phyloP scores from a whole-genome alignment of 371 early-diverging fungal genomes.

The Entomophthora muscae region DNA sequence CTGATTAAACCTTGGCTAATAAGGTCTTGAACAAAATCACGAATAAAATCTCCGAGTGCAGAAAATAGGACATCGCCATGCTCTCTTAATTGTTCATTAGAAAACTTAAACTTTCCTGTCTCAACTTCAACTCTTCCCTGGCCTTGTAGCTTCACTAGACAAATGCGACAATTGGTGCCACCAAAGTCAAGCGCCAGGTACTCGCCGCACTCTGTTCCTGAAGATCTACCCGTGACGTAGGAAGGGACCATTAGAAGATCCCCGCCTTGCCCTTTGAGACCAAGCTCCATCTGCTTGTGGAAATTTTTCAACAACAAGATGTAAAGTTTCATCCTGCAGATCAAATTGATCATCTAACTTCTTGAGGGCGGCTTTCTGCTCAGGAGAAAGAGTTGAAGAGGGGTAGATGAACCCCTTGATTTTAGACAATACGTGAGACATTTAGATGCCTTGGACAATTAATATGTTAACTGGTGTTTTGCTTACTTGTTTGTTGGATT shows the following conservation, averaged over 20 bases:
- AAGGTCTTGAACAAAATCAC: conserved; percentile 45
- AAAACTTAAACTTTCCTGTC: conserved; percentile 61
- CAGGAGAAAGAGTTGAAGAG: not conserved
- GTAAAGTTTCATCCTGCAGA: not conserved
- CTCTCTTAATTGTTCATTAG: conserved; percentile 52
- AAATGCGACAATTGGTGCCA: conserved; percentile 87
- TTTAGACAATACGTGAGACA: not conserved
- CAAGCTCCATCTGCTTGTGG: conserved; percentile 7
- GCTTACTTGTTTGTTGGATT: too few relatives aligned
- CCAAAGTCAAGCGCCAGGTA: conserved; percentile 88
- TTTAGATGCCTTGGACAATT: not conserved
- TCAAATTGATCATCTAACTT: not conserved
- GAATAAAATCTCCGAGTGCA: conserved; percentile 78
- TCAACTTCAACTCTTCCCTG: conserved; percentile 36
- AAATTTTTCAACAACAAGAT: not conserved
- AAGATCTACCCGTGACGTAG: conserved; percentile 57
- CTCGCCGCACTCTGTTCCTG: conserved; percentile 63
- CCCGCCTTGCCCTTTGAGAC: conserved; percentile 11
- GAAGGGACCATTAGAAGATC: conserved; percentile 51
- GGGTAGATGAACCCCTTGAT: conserved; percentile 1
- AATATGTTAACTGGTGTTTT: too few relatives aligned
- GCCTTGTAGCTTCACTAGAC: conserved; percentile 67
- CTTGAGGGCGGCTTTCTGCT: not conserved
- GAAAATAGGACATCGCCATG: conserved; percentile 37
- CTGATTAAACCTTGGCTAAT: conserved; percentile 11